Percentiles rank a stretch among this genome's conserved stretches.
Conservation (phyloP, 2,329 filamentous ascomycete species). For the Cladorrhinum sp. region DNA sequence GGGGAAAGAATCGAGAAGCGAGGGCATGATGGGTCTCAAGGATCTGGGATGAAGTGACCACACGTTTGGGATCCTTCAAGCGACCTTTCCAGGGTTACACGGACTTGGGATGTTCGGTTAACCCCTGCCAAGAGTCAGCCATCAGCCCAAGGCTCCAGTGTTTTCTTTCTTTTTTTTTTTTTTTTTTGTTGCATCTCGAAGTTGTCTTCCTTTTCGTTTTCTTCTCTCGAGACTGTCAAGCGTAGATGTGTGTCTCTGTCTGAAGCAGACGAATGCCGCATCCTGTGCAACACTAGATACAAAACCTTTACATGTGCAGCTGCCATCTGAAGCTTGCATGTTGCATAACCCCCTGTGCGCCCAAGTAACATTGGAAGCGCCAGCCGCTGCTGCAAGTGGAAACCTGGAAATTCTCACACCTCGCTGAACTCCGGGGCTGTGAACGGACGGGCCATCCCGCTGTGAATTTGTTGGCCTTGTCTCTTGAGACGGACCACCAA, state of each 20-base stretch:
- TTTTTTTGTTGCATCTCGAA: background rate
- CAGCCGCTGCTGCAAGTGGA: background rate
- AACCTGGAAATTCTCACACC: background rate
- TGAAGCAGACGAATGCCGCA: background rate
- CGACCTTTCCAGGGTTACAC: background rate
- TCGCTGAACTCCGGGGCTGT: background rate
- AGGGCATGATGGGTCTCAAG: background rate
- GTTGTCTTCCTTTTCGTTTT: background rate
- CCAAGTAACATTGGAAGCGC: background rate
- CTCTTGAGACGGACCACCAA: background rate
- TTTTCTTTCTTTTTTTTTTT: background rate
- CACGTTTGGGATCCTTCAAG: constrained; percentile 5
- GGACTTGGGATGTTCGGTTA: background rate
- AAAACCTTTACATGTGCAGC: background rate
- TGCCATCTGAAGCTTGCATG: background rate
- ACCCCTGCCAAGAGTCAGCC: constrained; percentile 13
- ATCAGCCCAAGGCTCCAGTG: background rate
- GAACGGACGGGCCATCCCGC: background rate
- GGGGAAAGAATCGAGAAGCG: constrained; percentile 10
- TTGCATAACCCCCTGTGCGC: background rate
- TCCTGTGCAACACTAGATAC: background rate
- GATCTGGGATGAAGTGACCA: constrained; percentile 6
- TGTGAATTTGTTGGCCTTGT: background rate
- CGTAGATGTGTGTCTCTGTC: background rate
- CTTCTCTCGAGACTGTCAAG: background rate